Conservation (phyloP, 2,329 filamentous ascomycete species). For the Zopfia rhizophila region DNA sequence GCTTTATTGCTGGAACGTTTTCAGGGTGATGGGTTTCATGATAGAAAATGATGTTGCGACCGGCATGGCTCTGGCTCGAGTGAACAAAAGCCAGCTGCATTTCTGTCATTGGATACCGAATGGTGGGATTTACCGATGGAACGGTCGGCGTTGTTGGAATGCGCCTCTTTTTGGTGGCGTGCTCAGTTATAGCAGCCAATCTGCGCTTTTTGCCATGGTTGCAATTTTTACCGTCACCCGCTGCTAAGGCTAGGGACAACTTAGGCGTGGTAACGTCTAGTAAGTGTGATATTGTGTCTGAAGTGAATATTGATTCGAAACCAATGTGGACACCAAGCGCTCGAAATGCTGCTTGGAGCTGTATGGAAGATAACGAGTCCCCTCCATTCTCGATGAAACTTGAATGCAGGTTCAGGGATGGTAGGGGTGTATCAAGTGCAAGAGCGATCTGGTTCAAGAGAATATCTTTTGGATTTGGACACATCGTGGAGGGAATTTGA, state of each 20-base stretch:
- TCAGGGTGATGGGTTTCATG: conserved; percentile 5
- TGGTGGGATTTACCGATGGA: too few relatives aligned
- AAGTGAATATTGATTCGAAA: conserved; percentile 1
- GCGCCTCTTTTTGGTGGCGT: too few relatives aligned
- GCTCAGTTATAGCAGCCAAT: too few relatives aligned
- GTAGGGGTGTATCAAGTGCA: too few relatives aligned
- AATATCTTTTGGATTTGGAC: too few relatives aligned
- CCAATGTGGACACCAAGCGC: neutral
- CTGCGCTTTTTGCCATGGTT: neutral
- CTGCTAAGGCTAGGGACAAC: too few relatives aligned
- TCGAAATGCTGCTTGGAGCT: conserved; percentile 1
- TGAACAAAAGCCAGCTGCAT: conserved; percentile 11
- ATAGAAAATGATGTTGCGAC: conserved; percentile 10
- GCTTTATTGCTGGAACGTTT: conserved; percentile 19
- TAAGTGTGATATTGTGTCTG: neutral
- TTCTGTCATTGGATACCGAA: conserved; percentile 7
- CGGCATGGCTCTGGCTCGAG: neutral
- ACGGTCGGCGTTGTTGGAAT: too few relatives aligned
- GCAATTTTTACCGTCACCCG: neutral
- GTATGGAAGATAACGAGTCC: conserved; percentile 5
- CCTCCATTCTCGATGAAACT: conserved; percentile 9
- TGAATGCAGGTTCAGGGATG: too few relatives aligned
- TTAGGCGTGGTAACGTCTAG: neutral
- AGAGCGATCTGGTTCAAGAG: too few relatives aligned
- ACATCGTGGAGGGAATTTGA: too few relatives aligned